Base-by-base conservation (phyloP, 345 rosid species). In the Dipteronia sinensis region DNA sequence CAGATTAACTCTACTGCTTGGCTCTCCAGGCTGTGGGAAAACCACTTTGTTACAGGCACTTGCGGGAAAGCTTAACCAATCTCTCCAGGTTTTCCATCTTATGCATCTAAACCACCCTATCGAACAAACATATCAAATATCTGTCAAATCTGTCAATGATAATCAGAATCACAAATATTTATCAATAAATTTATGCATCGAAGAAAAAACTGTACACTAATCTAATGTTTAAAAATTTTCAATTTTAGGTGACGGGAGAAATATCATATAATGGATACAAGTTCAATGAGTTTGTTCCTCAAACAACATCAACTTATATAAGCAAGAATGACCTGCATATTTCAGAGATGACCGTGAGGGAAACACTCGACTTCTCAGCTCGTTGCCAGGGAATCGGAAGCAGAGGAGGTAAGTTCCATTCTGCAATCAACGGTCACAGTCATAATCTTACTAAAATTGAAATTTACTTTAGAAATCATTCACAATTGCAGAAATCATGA, bases 261-360 rank as follows among this genome's bases (percentile, higher is more conserved):
- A 73, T 89, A 19, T 42, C 81, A 0, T 77, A 82, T 62, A 83
- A 80, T 8, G 75, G 91, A 27, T 77, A 78, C 71, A 85, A 80
- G 66, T 79, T 88, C 10, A 79, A 85, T 17, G 89, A 85, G 80
- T 90, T 90, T 83, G 85, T 87, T 75, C 91, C 93, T 64, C 90
- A 86, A 82, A 88, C 83, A 80, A 90, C 90, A 9, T 87, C 92
- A 10, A 83, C 92, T 1, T 90, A 88, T 13, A 81, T 86, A 72
- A 88, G 94, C 72, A 90, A 90, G 75, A 44, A 90, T 66, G 92
- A 90, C 44, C 76, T 86, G 74, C 92, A 88, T 77, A 86, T 86
- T 61, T 78, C 87, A 10, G 90, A 88, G 77, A 84, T 90, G 88
- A 88, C 92, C 10, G 94, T 88, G 20, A 86, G 89, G 79, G 92